These are phyloP conservation scores for Phytomonas serpens DNA, from an alignment of 208 protist species.

Conservation along the genomic window DNA sequence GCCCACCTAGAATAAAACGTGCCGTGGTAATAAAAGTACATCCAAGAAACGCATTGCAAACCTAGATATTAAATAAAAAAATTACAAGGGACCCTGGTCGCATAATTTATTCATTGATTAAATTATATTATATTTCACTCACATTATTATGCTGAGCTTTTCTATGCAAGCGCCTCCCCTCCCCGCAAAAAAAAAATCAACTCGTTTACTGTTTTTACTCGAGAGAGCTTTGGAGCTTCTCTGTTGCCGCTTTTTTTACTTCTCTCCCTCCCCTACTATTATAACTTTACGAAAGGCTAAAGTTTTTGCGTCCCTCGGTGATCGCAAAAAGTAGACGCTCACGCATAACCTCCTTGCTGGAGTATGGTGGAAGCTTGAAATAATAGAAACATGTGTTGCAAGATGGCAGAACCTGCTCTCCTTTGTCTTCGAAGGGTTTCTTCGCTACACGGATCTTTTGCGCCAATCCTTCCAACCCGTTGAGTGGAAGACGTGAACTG, in stretches of 20 bases:
- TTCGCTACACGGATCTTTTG: constrained; percentile 74
- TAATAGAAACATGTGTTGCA: constrained; percentile 91
- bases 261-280: background rate
- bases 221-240: background rate
- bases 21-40: background rate
- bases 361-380: constrained; percentile 87
- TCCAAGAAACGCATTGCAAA: background rate
- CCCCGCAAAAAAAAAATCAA: too few species aligned
- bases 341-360: constrained; percentile 52
- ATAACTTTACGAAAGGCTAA: constrained; percentile 67
- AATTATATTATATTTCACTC: too few species aligned
- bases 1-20: too few species aligned
- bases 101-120: too few species aligned
- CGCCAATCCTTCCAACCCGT: constrained; percentile 61
- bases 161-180: too few species aligned
- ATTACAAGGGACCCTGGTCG: background rate
- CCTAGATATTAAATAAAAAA: background rate
- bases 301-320: constrained; percentile 78
- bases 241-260: background rate
- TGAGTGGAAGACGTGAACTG: constrained; percentile 61
- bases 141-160: too few species aligned
- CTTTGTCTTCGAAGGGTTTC: constrained; percentile 64
- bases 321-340: constrained; percentile 65
- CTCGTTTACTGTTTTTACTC: too few species aligned
- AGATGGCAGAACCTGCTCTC: constrained; percentile 75